A percentile compares a stretch with the other conserved stretches of the same genome.
Conservation (phyloP, 345 rosid species). For the Acer campestre region DNA sequence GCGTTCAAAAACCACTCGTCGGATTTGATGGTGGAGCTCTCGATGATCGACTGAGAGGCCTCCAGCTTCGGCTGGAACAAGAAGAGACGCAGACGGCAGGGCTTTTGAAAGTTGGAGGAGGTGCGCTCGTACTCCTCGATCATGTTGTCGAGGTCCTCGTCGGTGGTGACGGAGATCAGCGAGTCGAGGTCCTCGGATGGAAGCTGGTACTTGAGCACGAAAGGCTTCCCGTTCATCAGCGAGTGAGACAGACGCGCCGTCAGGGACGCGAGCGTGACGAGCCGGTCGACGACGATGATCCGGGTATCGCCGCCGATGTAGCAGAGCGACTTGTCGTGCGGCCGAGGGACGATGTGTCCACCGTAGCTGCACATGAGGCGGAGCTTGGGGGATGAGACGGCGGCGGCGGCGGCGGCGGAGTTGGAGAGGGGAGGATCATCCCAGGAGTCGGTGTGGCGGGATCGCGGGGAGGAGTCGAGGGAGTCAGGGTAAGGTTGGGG, state of each 20-base stretch:
- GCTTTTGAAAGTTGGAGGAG: slow-evolving; percentile 39
- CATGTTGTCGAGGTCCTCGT: slow-evolving; percentile 96
- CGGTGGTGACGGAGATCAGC: slow-evolving; percentile 85
- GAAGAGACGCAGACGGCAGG: slow-evolving; percentile 78
- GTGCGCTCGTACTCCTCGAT: slow-evolving; percentile 94
- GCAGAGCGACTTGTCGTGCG: slow-evolving; percentile 85
- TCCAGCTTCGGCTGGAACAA: slow-evolving; percentile 76
- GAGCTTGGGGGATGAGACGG: slow-evolving; percentile 53
- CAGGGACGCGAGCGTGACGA: slow-evolving; percentile 57
- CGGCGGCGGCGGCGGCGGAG: slow-evolving; percentile 31
- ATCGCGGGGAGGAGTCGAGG: slow-evolving; percentile 76
- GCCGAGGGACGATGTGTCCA: slow-evolving; percentile 88
- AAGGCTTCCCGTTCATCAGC: slow-evolving; percentile 61
- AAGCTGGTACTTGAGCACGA: slow-evolving; percentile 87
- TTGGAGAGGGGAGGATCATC: slow-evolving; percentile 49
- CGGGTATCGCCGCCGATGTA: slow-evolving; percentile 93
- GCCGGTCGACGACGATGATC: slow-evolving; percentile 83
- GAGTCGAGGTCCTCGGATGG: slow-evolving; percentile 96
- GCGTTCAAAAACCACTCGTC: slow-evolving; percentile 95
- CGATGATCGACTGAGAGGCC: slow-evolving; percentile 73
- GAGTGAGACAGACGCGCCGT: slow-evolving; percentile 61
- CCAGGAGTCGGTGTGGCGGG: slow-evolving; percentile 76
- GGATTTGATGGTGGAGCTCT: slow-evolving; percentile 54
- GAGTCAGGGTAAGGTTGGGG: slow-evolving; percentile 51
- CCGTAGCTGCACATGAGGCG: slow-evolving; percentile 96